Evolutionary conservation across 192 early-diverging fungal species (phyloP), one percentile per base, ranked within the genome.

Genomic region (Fimicolochytrium jonesii): DNA sequence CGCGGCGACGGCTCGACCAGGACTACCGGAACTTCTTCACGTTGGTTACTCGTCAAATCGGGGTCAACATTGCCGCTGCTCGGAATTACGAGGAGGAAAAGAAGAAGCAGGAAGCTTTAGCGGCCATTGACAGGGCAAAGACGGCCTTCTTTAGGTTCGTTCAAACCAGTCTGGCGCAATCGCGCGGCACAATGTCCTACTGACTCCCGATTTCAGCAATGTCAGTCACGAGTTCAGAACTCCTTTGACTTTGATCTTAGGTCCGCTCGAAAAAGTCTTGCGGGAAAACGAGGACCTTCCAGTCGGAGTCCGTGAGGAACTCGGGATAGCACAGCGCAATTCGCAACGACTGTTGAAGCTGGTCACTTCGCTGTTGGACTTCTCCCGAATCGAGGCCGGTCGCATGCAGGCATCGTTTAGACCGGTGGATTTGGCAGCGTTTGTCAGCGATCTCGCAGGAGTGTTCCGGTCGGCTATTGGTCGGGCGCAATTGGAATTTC

Each of bases 301-400:
- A 67, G 35, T 46, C 67, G 29, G 13, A 68, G 3, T 28, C 67
- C 0, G 67, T 66, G 4, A 39, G 62, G 69, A 57, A 34, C 42
- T 80, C 26, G 50, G 58, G 32, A 68, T 79, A 56, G 57, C 69
- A 6, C 68, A 74, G n/a, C 49, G 75, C 9, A 82, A 82, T 34
- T 60, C 75, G 0, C 54, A 64, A 10, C 69, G 80, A 15, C 54
- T 82, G 17, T 58, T 82, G 7, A 79, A 77, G 49, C 65, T 82
- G 0, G 71, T 79, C 15, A 78, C 77, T 41, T 68, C 59, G 0
- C 44, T 82, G 3, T 58, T 82, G 20, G 75, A 82, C 41, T 81
- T 74, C 47, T 74, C 74, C 2, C 51, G 75, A 9, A 57, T 80
- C 18, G 77, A 83, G 31, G 59, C 59, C 4, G 59, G 59, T 4